These are phyloP conservation scores for Favolaschia claudopus DNA, from an alignment of 768 basidiomycete species.

Conservation along the genomic window DNA sequence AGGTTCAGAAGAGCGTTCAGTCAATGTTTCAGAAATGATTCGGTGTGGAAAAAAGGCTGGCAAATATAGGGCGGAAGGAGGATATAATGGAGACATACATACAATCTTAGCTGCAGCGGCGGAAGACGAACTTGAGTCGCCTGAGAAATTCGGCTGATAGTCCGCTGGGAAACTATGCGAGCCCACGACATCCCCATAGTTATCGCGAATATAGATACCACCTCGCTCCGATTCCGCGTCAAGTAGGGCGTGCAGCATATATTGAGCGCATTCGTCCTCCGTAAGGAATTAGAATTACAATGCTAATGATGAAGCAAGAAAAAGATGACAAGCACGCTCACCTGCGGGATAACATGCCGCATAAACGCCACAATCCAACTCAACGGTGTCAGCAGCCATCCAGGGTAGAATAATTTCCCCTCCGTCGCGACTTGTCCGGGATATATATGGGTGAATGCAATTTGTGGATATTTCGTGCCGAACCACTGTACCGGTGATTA, in stretches of 20 bases:
- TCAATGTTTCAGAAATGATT: too few species aligned
- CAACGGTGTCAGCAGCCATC: neutral
- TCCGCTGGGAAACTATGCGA: neutral
- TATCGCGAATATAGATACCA: neutral
- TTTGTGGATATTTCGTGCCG: slow-evolving; percentile 17
- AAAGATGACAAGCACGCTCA: neutral
- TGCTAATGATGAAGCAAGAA: neutral
- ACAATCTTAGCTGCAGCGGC: too few species aligned
- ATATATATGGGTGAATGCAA: slow-evolving; percentile 30
- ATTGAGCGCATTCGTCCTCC: slow-evolving; percentile 29
- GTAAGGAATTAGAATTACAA: neutral
- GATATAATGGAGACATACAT: too few species aligned
- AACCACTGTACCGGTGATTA: slow-evolving; percentile 32
- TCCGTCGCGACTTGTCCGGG: slow-evolving; percentile 30
- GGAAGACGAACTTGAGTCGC: too few species aligned
- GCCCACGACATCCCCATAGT: neutral
- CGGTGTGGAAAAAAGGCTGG: too few species aligned
- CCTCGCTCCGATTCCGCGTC: neutral
- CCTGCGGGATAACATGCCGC: neutral
- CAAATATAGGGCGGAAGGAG: too few species aligned
- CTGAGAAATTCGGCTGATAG: too few species aligned
- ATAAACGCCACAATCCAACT: neutral
- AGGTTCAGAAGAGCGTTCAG: too few species aligned
- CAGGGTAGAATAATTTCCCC: neutral
- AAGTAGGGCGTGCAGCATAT: slow-evolving; percentile 23